These are phyloP conservation scores for Ilex aquifolium DNA, from an alignment of 257 asterid species.

Conservation along the genomic window DNA sequence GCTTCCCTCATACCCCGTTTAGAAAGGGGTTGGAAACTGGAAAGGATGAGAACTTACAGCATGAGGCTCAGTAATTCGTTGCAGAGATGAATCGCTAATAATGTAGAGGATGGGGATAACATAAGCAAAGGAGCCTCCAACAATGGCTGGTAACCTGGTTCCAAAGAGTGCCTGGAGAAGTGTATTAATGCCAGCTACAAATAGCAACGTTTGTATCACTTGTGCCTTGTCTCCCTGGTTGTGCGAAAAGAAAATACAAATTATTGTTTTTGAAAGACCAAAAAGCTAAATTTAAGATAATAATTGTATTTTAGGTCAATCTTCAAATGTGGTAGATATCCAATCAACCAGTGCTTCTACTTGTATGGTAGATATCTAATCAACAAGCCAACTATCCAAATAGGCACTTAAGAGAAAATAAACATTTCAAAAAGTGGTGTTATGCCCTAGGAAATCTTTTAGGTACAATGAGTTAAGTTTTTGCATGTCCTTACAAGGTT, in stretches of 20 bases:
- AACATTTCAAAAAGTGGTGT: background rate
- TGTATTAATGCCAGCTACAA: constrained; percentile 93
- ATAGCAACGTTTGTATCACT: constrained; percentile 86
- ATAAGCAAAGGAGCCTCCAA: constrained; percentile 95
- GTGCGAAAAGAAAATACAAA: constrained; percentile 6
- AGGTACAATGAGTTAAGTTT: background rate
- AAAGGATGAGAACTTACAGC: constrained; percentile 31
- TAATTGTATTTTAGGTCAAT: background rate
- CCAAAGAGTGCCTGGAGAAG: constrained; percentile 93
- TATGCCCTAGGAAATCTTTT: background rate
- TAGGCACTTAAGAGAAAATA: background rate
- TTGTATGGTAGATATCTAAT: too few species aligned
- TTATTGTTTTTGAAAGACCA: background rate
- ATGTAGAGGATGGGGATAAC: constrained; percentile 73
- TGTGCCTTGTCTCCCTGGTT: constrained; percentile 86
- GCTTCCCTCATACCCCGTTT: background rate
- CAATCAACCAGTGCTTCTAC: too few species aligned
- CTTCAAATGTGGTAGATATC: too few species aligned
- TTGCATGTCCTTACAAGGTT: background rate
- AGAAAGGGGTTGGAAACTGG: background rate
- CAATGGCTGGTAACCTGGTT: constrained; percentile 87
- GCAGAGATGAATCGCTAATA: constrained; percentile 68
- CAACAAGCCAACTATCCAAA: too few species aligned
- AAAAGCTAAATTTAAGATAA: background rate
- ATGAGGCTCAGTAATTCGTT: constrained; percentile 62